Evolutionary conservation across 192 early-diverging fungal genomes (phyloP).

Genomic region (Phycomyces nitens): DNA sequence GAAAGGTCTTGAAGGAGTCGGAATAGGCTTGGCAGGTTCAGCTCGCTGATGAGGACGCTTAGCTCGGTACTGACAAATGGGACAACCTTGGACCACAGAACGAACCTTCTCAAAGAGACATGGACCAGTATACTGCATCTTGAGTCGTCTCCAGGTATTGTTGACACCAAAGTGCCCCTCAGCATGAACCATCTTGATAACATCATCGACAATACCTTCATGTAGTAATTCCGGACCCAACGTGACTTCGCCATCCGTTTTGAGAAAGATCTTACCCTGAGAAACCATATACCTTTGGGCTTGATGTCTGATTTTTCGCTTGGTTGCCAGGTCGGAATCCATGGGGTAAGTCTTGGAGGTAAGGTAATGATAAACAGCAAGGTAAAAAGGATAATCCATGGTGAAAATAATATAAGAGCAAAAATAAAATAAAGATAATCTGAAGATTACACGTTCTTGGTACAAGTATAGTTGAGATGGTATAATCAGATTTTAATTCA

Average conservation of each 20-base stretch:
- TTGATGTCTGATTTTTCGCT: not conserved
- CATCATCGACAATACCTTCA: not conserved
- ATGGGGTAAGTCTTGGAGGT: not conserved
- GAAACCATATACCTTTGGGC: not conserved
- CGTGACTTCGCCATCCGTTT: not conserved
- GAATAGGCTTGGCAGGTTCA: not conserved
- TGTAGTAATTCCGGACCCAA: not conserved
- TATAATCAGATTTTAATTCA: no score
- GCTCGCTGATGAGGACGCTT: not conserved
- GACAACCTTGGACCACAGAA: not conserved
- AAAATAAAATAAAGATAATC: not conserved
- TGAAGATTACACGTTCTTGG: no score
- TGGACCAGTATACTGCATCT: not conserved
- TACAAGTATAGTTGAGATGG: no score
- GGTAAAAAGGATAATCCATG: constrained; percentile 4
- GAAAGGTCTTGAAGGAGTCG: no score
- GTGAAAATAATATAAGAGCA: not conserved
- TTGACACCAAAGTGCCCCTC: not conserved
- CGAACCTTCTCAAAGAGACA: not conserved
- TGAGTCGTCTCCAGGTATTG: not conserved
- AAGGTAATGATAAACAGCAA: not conserved
- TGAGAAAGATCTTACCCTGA: not conserved
- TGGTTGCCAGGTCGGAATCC: not conserved
- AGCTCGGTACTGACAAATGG: not conserved
- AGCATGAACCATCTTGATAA: not conserved